A percentile compares a stretch with the other conserved stretches of the same genome.
phyloP scores from a whole-genome alignment of 192 early-diverging fungal genomes.

The Coemansia sp. region DNA sequence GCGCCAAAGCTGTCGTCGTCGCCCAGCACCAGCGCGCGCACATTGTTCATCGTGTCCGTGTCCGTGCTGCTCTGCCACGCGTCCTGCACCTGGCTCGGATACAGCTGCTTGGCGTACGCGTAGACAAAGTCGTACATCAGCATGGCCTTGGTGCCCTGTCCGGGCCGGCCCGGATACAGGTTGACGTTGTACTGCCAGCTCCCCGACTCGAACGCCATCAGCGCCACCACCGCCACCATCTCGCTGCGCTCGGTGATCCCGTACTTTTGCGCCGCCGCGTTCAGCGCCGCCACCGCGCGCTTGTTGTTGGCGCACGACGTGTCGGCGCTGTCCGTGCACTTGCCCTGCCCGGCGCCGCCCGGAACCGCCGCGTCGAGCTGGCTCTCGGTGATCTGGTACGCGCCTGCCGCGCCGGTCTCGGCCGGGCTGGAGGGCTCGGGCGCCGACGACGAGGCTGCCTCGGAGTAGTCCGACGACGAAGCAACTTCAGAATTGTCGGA shows the following conservation, averaged over 20 bases:
- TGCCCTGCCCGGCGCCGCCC: not conserved
- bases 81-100: slow-evolving; percentile 2
- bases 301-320: slow-evolving; percentile 18
- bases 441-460: not conserved
- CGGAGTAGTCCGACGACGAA: not conserved
- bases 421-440: not conserved
- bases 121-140: slow-evolving; percentile 20
- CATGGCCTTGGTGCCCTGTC: slow-evolving; percentile 39
- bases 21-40: slow-evolving; percentile 38
- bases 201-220: slow-evolving; percentile 32
- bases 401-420: not conserved
- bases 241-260: slow-evolving; percentile 23
- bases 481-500: not conserved
- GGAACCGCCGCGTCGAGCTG: slow-evolving; percentile 10
- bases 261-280: slow-evolving; percentile 21
- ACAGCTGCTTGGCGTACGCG: slow-evolving; percentile 22
- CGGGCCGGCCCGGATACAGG: slow-evolving; percentile 1
- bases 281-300: slow-evolving; percentile 15
- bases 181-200: slow-evolving; percentile 37
- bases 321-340: not conserved
- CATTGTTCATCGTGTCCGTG: slow-evolving; percentile 9
- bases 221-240: slow-evolving; percentile 22
- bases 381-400: not conserved
- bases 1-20: slow-evolving; percentile 50
- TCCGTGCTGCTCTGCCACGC: not conserved